Base-by-base conservation (phyloP, 2,329 filamentous ascomycete species). In the Intubia oerlemansii region DNA sequence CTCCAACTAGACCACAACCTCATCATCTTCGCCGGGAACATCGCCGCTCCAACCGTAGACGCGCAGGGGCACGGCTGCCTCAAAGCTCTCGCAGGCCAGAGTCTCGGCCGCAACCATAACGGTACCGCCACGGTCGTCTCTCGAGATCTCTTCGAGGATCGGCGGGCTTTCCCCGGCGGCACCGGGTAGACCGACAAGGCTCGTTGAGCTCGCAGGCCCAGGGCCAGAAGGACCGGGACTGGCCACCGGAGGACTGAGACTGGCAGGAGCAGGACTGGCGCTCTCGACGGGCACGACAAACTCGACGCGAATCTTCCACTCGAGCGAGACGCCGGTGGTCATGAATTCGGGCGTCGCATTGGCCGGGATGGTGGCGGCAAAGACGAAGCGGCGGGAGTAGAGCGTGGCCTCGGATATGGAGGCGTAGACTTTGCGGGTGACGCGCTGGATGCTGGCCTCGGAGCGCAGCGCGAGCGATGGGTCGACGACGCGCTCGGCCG, bases 301-400 rank as follows among this genome's bases (percentile, higher is more conserved):
- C 50, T 95, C 84, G 33, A 98, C 69, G 2, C 80, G 61, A 19
- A 98, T 57, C 46, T 76, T 78, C 88, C 88, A 98, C 39, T 81
- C 76, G 16, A 93, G 56, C 37, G 67, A 77, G 4, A 98, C 67
- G 2, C 84, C 84, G 35, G 71, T 91, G 0, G 88, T 98, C 26
- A 90, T 65, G 39, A 98, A 91, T 37, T 88, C 82, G 0, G 88
- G 88, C 1, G 84, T 92, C 1, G 80, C 82, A 10, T 62, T 62
- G 12, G 76, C 63, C 0, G 88, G 88, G 27, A 98, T 82, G 0
- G 79, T 76, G 0, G 82, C 77, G 7, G 62, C 72, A 42, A 95
- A 93, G 6, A 78, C 68, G 14, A 85, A 60, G 28, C 81, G 64
- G 7, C 76, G 65, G 2, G 82, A 70, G 46, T 77, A 93, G 4